Conservation (phyloP, 148 eudicot species). For the Arbutus unedo region DNA sequence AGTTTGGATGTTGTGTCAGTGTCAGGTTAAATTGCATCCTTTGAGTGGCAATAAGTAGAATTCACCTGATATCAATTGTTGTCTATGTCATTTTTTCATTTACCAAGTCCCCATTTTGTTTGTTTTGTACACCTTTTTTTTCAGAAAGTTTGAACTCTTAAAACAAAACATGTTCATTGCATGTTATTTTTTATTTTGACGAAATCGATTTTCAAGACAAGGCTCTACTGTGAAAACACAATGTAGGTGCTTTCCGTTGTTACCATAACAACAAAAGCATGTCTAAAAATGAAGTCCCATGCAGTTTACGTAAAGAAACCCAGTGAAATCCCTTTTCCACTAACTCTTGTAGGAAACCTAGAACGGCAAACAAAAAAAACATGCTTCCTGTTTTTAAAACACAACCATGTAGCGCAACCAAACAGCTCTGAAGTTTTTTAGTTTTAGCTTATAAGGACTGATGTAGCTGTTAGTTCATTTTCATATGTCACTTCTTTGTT, state of each 20-base stretch:
- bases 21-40: not conserved
- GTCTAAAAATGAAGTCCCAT: not conserved
- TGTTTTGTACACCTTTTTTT: not conserved
- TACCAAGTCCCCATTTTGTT: not conserved
- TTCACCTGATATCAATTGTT: not conserved
- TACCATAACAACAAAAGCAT: not conserved
- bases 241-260: not conserved
- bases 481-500: not conserved
- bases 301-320: not conserved
- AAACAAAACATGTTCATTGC: not conserved
- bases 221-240: not conserved
- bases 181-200: not conserved
- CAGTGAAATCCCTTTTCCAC: not conserved
- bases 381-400: not conserved
- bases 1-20: not conserved
- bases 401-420: not conserved
- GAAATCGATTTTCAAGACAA: not conserved
- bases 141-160: not conserved
- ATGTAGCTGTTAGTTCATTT: not conserved
- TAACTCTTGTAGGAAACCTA: not conserved
- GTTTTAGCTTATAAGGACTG: not conserved
- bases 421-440: not conserved
- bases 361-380: not conserved
- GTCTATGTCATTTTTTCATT: not conserved
- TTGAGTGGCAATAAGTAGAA: not conserved